Percentiles rank a stretch among this genome's conserved stretches.
Conservation (phyloP, 208 protist species). For the Leishmania aethiopica region DNA sequence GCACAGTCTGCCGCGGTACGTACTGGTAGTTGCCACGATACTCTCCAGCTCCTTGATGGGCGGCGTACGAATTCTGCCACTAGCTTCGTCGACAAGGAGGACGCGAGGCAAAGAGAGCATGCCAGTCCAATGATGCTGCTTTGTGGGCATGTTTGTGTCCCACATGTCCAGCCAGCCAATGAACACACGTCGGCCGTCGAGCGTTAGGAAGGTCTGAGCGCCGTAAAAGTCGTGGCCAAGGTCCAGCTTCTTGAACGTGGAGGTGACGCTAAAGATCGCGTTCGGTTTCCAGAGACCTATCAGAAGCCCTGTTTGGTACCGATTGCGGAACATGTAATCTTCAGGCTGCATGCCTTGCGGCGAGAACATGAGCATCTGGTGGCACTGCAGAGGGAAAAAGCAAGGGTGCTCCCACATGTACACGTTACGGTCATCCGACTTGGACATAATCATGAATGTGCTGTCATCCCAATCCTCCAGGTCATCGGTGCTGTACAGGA, state of each 20-base stretch:
- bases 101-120: constrained; percentile 53
- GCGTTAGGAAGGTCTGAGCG: constrained; percentile 40
- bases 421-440: constrained; percentile 59
- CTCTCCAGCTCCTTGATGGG: constrained; percentile 45
- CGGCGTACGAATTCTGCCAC: constrained; percentile 31
- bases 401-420: constrained; percentile 65
- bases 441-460: constrained; percentile 52
- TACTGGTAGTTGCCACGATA: constrained; percentile 41
- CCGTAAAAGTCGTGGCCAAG: constrained; percentile 58
- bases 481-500: constrained; percentile 72
- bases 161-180: constrained; percentile 67
- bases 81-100: constrained; percentile 38
- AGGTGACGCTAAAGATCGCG: constrained; percentile 36
- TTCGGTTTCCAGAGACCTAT: constrained; percentile 53
- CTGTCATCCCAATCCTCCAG: constrained; percentile 74
- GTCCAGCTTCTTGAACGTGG: constrained; percentile 47
- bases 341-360: constrained; percentile 40
- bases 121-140: constrained; percentile 49
- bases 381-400: constrained; percentile 33
- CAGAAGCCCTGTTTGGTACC: constrained; percentile 42
- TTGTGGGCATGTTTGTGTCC: constrained; percentile 58
- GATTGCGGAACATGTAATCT: constrained; percentile 39
- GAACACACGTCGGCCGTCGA: constrained; percentile 42
- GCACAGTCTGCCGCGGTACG: constrained; percentile 31
- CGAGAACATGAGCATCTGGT: constrained; percentile 47